phyloP scores from a whole-genome alignment of 331 rosid species.

The Pyracantha coccinea region DNA sequence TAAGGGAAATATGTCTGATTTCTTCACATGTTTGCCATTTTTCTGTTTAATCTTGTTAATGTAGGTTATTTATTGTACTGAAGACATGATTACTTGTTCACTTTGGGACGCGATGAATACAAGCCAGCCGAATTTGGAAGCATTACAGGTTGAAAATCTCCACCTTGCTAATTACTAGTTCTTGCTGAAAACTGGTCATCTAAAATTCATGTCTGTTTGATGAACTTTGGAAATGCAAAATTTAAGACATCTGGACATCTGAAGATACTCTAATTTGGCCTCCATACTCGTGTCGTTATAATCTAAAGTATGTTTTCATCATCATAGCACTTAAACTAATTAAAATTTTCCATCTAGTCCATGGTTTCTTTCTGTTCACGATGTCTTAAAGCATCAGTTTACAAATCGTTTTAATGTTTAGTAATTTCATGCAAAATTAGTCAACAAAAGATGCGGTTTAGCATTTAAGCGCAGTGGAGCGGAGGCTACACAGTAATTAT shows the following conservation, averaged over 20 bases:
- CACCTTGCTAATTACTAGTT: slow-evolving; percentile 1
- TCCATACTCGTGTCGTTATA: too few species aligned
- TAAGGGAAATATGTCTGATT: neutral
- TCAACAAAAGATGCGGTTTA: too few species aligned
- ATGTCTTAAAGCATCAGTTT: too few species aligned
- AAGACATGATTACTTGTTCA: slow-evolving; percentile 66
- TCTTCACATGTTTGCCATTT: neutral
- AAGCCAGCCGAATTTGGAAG: slow-evolving; percentile 47
- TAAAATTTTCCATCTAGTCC: too few species aligned
- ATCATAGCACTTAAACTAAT: too few species aligned
- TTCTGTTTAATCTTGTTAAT: neutral
- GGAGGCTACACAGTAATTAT: too few species aligned
- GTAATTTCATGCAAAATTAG: too few species aligned
- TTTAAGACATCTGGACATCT: neutral
- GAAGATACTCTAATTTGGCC: neutral
- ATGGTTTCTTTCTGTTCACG: too few species aligned
- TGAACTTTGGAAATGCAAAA: neutral
- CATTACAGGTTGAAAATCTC: slow-evolving; percentile 41
- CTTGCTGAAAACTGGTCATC: neutral
- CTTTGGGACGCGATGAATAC: slow-evolving; percentile 84
- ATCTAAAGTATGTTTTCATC: too few species aligned
- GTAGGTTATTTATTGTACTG: slow-evolving; percentile 71
- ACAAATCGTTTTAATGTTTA: too few species aligned
- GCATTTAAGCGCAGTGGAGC: too few species aligned
- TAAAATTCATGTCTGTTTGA: neutral